Base-by-base conservation (phyloP, 495 filamentous ascomycete genomes). In the Neurospora terricola region DNA sequence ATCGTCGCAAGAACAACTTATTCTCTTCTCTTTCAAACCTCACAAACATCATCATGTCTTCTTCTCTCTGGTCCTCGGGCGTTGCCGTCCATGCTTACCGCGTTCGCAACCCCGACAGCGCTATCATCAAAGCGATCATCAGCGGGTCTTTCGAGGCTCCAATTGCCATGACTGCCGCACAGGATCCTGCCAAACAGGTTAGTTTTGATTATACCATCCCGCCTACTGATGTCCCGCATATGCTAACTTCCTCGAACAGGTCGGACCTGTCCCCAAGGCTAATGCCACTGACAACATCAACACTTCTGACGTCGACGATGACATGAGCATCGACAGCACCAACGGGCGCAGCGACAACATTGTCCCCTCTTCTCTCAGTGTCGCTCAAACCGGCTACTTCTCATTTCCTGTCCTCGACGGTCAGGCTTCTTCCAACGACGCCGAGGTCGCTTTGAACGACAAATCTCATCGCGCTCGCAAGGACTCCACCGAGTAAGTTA, bases 281-380 rank as follows among this genome's bases (percentile, higher is more conserved):
- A 6, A 23, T 27, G 21, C 21, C 48, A 2, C 4, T 4, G 48
- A 54, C 2, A 54, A 23, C 1, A 27, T 14, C 21, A 54, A 14
- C 10, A 6, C 5, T 1, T 1, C 12, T 2, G 27, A 34, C 12
- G 6, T 62, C 21, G 27, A 62, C 14, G 12, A 62, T 16, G 12
- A 12, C 23, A 48, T 59, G 11, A 27, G 23, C 11, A 62, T 62
- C 1, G 54, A 30, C 54, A 30, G 0, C 54, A 62, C 2, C 10
- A 0, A 23, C 45, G 21, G 23, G 10, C 9, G 4, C 5, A 0
- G 3, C 10, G 45, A 23, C 45, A 54, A 23, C 10, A 12, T 2
- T 12, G 4, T 4, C 3, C 3, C 18, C 21, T 0, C 54, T 5
- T 18, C 6, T 3, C 5, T 9, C 14, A 7, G 3, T 0, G 2